These are phyloP conservation scores for Monilinia fructigena DNA, from an alignment of 2,329 filamentous ascomycete genomes.

Conservation along the genomic window DNA sequence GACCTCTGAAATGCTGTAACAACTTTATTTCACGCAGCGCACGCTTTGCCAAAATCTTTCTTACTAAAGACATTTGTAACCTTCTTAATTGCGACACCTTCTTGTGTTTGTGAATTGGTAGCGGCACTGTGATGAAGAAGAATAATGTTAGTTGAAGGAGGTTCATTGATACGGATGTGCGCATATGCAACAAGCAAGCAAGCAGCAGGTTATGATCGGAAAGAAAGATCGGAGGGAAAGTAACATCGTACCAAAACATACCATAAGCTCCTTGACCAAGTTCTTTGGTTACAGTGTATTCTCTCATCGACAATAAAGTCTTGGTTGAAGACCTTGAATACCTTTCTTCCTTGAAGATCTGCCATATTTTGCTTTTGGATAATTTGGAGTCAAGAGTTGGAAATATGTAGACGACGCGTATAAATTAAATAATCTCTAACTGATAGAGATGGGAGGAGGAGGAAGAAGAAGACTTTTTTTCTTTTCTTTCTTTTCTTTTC, in stretches of 20 bases:
- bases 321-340: constrained; percentile 99
- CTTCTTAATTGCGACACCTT: constrained; percentile 98
- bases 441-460: background rate
- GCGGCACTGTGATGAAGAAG: constrained; percentile 64
- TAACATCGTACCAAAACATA: constrained; percentile 80
- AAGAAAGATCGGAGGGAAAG: constrained; percentile 26
- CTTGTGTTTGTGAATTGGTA: constrained; percentile 83
- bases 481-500: no score
- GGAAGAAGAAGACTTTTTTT: background rate
- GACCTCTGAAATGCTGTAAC: constrained; percentile 92
- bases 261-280: constrained; percentile 97
- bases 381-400: background rate
- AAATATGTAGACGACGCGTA: background rate
- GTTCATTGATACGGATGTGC: constrained; percentile 29
- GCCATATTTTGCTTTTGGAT: constrained; percentile 33
- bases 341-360: constrained; percentile 65
- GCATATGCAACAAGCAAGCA: constrained; percentile 10
- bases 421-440: background rate
- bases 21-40: constrained; percentile 98
- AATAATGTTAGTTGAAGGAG: constrained; percentile 33
- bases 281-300: constrained; percentile 97
- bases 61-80: constrained; percentile 99
- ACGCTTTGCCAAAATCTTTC: constrained; percentile 98
- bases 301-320: constrained; percentile 98
- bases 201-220: no score